Conservation (phyloP, 805 yeast genomes). For the Lachancea kluyveri region DNA sequence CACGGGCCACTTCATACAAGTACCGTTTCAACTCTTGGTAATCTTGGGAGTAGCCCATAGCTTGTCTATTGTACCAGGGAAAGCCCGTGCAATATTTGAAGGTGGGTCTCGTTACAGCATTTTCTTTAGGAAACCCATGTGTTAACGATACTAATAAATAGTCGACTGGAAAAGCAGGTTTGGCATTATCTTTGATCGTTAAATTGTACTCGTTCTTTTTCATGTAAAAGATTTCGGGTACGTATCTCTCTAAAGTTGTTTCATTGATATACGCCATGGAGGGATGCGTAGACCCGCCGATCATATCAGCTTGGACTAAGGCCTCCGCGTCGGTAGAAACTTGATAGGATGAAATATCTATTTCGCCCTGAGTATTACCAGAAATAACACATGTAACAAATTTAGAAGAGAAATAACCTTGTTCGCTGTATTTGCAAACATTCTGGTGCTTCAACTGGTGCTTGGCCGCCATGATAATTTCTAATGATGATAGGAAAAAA, state of each 20-base stretch:
- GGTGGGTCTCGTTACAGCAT: conserved; percentile 37
- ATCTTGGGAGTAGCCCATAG: conserved; percentile 69
- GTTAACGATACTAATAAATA: conserved; percentile 79
- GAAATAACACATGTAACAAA: conserved; percentile 90
- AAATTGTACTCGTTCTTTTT: conserved; percentile 82
- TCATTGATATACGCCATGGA: conserved; percentile 75
- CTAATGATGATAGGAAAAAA: conserved; percentile 84
- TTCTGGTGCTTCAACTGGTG: conserved; percentile 66
- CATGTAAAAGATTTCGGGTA: conserved; percentile 88
- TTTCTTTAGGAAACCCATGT: conserved; percentile 79
- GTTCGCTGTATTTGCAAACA: conserved; percentile 52
- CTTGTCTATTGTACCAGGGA: conserved; percentile 76
- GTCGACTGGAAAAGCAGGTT: conserved; percentile 91
- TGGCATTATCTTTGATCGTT: conserved; percentile 81
- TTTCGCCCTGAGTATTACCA: conserved; percentile 84
- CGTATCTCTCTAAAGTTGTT: conserved; percentile 69
- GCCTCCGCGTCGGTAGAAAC: conserved; percentile 86
- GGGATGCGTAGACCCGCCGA: conserved; percentile 87
- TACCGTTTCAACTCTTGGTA: conserved; percentile 46
- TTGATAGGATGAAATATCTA: conserved; percentile 87
- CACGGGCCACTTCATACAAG: conserved; percentile 30
- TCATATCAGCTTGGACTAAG: conserved; percentile 75
- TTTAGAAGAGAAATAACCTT: conserved; percentile 72
- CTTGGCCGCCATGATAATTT: conserved; percentile 74
- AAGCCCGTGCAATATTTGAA: conserved; percentile 45